These are phyloP conservation scores for Agarophyton chilense DNA, from an alignment of 23 red algal genomes.

Conservation along the genomic window DNA sequence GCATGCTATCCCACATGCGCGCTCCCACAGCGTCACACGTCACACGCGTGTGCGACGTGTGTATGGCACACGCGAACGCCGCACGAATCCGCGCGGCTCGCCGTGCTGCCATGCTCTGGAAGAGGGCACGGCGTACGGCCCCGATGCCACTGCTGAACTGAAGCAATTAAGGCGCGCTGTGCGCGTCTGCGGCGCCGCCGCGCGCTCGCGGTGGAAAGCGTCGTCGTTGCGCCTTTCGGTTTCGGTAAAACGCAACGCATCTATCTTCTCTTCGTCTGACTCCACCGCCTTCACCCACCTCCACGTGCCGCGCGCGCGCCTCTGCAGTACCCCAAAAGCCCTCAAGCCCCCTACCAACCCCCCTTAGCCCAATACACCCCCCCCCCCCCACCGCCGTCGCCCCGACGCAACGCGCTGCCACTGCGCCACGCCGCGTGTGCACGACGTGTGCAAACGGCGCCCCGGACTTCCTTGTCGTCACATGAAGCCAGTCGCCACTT, in stretches of 20 bases:
- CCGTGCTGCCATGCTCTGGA: not conserved
- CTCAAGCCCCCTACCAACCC: too few species aligned
- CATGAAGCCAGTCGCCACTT: not conserved
- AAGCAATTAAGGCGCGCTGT: too few species aligned
- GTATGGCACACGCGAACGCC: not conserved
- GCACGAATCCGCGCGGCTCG: not conserved
- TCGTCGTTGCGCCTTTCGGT: too few species aligned
- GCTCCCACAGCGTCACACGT: too few species aligned
- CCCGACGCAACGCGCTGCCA: not conserved
- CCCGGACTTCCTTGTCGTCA: not conserved
- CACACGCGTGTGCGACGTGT: not conserved
- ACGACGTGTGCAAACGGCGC: not conserved
- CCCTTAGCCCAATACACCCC: too few species aligned
- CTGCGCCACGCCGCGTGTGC: not conserved
- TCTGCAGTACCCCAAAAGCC: too few species aligned
- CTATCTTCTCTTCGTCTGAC: not conserved
- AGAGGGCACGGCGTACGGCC: not conserved
- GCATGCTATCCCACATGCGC: not conserved
- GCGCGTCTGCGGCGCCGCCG: not conserved
- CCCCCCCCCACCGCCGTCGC: not conserved
- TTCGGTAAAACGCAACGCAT: not conserved
- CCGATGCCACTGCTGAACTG: too few species aligned
- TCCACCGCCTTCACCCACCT: not conserved
- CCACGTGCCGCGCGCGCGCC: not conserved
- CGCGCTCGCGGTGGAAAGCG: too few species aligned